Evolutionary conservation across 23 red algal genomes (phyloP).

Genomic region (Cyanidioschyzon merolae): DNA sequence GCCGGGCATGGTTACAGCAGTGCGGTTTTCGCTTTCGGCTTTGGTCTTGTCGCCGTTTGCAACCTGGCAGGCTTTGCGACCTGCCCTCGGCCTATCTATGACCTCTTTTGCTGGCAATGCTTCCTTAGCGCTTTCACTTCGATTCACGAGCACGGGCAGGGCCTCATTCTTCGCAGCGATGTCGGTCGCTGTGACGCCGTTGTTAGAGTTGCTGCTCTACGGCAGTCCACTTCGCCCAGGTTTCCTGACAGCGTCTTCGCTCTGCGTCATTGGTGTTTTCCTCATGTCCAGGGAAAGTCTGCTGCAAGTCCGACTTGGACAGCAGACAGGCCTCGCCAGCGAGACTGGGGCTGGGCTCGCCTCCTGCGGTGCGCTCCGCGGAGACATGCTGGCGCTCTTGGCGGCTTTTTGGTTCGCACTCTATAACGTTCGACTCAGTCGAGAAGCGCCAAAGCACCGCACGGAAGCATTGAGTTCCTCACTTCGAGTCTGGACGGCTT

Average conservation of each 20-base stretch:
- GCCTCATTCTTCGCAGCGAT: slow-evolving; percentile 1
- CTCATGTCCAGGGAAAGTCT: not conserved
- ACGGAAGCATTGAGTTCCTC: slow-evolving; percentile 5
- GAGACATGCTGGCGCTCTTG: slow-evolving; percentile 2
- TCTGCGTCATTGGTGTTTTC: slow-evolving; percentile 1
- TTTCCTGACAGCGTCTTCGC: not conserved
- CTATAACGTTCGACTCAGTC: slow-evolving; percentile 4
- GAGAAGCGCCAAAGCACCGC: not conserved
- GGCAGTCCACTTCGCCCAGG: not conserved
- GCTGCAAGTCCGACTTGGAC: not conserved
- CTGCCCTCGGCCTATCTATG: not conserved
- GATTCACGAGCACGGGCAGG: not conserved
- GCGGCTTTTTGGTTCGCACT: slow-evolving; percentile 15
- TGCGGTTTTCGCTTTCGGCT: slow-evolving; percentile 1
- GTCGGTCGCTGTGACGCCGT: slow-evolving; percentile 5
- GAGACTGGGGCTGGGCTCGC: not conserved
- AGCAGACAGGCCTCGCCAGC: not conserved
- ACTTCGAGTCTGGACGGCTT: slow-evolving; percentile 2
- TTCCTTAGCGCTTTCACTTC: not conserved
- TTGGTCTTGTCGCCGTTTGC: not conserved
- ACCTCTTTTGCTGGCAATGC: slow-evolving; percentile 1
- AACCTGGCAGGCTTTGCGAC: not conserved
- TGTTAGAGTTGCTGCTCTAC: slow-evolving; percentile 1
- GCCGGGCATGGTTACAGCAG: not conserved
- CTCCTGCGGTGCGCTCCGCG: not conserved